These are phyloP conservation scores for Apiospora sp. DNA, from an alignment of 2,329 filamentous ascomycete species.

Conservation along the genomic window DNA sequence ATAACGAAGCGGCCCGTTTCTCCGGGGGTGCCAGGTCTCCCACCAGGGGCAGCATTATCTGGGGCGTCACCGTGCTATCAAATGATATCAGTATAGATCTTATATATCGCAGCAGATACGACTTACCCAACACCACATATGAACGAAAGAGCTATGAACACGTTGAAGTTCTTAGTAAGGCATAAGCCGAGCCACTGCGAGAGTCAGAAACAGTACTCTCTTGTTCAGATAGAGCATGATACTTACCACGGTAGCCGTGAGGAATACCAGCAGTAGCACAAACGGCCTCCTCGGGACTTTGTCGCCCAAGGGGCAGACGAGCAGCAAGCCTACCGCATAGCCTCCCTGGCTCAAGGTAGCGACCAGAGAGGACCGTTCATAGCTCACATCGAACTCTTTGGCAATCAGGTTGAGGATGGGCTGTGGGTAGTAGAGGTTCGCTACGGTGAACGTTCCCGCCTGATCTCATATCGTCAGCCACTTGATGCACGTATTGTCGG, in stretches of 20 bases:
- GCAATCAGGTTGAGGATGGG: conserved; percentile 73
- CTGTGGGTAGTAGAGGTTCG: conserved; percentile 75
- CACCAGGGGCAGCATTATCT: conserved; percentile 74
- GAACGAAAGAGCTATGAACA: conserved; percentile 70
- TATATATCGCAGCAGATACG: conserved; percentile 62
- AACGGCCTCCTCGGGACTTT: conserved; percentile 66
- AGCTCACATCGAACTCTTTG: conserved; percentile 66
- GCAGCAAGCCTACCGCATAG: conserved; percentile 70
- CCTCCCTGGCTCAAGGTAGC: conserved; percentile 74
- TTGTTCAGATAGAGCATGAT: too few species aligned
- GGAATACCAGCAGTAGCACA: conserved; percentile 65
- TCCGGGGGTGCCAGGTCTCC: conserved; percentile 71
- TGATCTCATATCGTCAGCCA: conserved; percentile 23
- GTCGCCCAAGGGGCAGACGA: conserved; percentile 73
- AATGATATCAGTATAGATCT: background rate
- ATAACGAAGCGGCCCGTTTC: conserved; percentile 67
- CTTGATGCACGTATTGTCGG: background rate
- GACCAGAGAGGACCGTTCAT: conserved; percentile 64
- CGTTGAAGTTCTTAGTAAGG: conserved; percentile 63
- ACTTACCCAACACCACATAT: conserved; percentile 57
- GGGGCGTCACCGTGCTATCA: conserved; percentile 46
- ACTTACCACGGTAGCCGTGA: conserved; percentile 68
- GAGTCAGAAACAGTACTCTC: background rate
- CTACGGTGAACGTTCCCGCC: conserved; percentile 67
- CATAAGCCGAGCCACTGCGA: conserved; percentile 66